phyloP scores from a whole-genome alignment of 495 filamentous ascomycete genomes.

The Aspergillus carlsbadensis region DNA sequence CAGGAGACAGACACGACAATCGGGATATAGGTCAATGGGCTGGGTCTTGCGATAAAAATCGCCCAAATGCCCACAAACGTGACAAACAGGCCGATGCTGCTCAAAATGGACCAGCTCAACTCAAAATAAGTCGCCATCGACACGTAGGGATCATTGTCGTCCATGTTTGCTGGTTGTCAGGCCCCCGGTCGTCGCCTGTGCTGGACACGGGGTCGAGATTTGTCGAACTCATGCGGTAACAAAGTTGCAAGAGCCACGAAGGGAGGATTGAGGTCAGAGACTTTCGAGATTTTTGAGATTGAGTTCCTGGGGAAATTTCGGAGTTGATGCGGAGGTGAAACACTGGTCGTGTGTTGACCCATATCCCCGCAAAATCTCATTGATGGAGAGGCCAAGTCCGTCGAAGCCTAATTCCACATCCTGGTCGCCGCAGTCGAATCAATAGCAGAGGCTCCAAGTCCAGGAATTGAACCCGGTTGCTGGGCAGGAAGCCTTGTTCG shows the following conservation, averaged over 20 bases:
- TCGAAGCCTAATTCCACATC: neutral
- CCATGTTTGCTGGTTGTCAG: neutral
- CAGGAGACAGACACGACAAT: slow-evolving; percentile 28
- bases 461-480: no score
- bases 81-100: slow-evolving; percentile 30
- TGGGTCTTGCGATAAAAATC: slow-evolving; percentile 25
- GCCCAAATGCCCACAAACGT: slow-evolving; percentile 28
- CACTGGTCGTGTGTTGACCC: neutral
- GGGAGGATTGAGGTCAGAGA: neutral
- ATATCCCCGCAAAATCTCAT: neutral
- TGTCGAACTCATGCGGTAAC: neutral
- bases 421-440: neutral
- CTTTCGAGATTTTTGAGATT: neutral
- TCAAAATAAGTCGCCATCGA: slow-evolving; percentile 24
- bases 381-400: neutral
- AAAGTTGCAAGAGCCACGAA: neutral
- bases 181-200: neutral
- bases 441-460: neutral
- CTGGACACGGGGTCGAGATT: neutral
- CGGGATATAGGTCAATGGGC: slow-evolving; percentile 28
- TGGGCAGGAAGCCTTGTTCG: neutral
- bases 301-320: neutral
- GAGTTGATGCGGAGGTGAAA: slow-evolving; percentile 2
- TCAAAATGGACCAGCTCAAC: slow-evolving; percentile 37
- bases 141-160: neutral